phyloP scores from a whole-genome alignment of 768 basidiomycete species.

The Rhodotorula diobovata region DNA sequence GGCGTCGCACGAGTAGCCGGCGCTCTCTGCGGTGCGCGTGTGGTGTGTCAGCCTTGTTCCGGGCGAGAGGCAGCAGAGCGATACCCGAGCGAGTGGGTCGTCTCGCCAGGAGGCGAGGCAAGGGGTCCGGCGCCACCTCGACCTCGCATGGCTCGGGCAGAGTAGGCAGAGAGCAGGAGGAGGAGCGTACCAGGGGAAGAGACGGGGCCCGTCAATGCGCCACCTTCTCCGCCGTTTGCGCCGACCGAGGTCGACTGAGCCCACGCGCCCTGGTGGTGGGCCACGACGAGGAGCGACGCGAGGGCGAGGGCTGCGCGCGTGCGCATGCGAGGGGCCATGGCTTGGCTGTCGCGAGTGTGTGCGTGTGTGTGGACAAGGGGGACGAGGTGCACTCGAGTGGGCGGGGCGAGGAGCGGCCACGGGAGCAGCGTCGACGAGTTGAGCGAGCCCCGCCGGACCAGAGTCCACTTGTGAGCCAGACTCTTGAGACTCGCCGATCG shows the following conservation, averaged over 20 bases:
- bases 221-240: neutral
- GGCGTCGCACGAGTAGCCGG: conserved; percentile 66
- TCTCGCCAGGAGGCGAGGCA: neutral
- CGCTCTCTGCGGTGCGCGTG: neutral
- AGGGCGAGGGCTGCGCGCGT: too few relatives aligned
- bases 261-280: neutral
- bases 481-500: too few relatives aligned
- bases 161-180: neutral
- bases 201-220: neutral
- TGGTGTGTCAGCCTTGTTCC: too few relatives aligned
- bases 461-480: too few relatives aligned
- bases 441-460: too few relatives aligned
- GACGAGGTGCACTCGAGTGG: too few relatives aligned
- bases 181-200: neutral
- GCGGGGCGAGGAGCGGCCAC: too few relatives aligned
- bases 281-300: neutral
- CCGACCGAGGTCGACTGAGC: neutral
- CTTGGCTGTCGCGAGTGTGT: neutral
- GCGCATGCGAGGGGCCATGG: neutral
- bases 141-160: too few relatives aligned
- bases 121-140: too few relatives aligned
- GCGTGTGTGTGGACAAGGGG: too few relatives aligned
- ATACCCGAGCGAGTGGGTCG: neutral
- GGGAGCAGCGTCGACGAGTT: too few relatives aligned
- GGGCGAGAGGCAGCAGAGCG: neutral